These are phyloP conservation scores for Plasmodium reichenowi DNA, from an alignment of 169 alveolate species.

Conservation along the genomic window DNA sequence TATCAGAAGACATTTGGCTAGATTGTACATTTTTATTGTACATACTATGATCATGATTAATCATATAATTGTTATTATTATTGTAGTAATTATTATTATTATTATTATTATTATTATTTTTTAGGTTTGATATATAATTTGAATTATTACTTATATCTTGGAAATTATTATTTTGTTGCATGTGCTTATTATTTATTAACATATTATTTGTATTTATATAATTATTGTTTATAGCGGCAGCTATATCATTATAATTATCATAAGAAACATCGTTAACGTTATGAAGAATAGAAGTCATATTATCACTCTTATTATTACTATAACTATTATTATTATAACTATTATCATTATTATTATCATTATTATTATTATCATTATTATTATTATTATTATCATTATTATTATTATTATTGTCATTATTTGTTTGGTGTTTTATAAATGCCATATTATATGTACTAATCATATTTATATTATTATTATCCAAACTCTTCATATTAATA, in stretches of 20 bases:
- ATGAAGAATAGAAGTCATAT: neutral
- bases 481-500: too few species aligned
- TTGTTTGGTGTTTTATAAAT: too few species aligned
- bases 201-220: neutral
- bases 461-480: too few species aligned
- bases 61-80: too few species aligned
- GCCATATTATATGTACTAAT: too few species aligned
- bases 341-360: neutral
- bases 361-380: neutral
- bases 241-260: neutral
- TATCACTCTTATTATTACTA: neutral
- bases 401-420: neutral
- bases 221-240: neutral
- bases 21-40: too few species aligned
- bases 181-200: neutral
- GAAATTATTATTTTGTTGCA: neutral
- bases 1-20: too few species aligned
- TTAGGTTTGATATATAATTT: too few species aligned
- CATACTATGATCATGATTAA: too few species aligned
- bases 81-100: too few species aligned
- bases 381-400: neutral
- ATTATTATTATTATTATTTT: neutral
- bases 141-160: neutral
- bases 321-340: too few species aligned
- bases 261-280: neutral